A percentile compares a stretch with the other conserved stretches of the same genome.
phyloP scores from a whole-genome alignment of 202 grass and related monocot genomes.

The Panicum hallii region DNA sequence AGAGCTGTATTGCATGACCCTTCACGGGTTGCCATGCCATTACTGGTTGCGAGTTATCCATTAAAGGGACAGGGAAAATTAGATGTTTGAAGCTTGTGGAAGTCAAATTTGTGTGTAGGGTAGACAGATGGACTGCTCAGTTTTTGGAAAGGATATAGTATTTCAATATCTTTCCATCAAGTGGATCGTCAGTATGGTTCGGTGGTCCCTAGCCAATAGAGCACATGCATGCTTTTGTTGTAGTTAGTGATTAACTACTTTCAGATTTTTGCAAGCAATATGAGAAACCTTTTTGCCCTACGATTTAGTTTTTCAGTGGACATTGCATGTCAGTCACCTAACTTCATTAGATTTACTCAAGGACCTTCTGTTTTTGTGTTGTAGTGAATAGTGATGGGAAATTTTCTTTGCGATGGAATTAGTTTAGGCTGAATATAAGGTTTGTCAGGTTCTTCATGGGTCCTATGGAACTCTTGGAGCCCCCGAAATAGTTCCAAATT shows the following conservation, averaged over 20 bases:
- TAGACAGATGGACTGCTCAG: neutral
- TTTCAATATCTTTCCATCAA: conserved; percentile 11
- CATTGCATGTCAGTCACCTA: neutral
- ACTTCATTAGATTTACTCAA: neutral
- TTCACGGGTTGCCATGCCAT: neutral
- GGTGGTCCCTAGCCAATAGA: neutral
- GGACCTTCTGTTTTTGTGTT: neutral
- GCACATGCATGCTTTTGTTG: neutral
- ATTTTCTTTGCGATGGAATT: neutral
- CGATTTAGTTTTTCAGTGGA: neutral
- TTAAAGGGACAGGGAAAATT: conserved; percentile 12
- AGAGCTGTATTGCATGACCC: neutral
- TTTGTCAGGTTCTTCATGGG: neutral
- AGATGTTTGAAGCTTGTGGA: conserved; percentile 15
- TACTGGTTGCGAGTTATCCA: neutral
- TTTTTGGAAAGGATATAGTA: neutral
- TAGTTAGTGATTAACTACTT: conserved; percentile 23
- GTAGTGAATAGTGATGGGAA: neutral
- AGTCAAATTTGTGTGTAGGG: neutral
- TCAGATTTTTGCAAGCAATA: neutral
- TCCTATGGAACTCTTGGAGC: neutral
- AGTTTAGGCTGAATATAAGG: conserved; percentile 1
- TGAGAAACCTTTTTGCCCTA: neutral
- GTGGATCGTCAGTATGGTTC: conserved; percentile 3
- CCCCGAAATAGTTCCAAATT: neutral